phyloP scores from a whole-genome alignment of 352 stramenopile species.

The Pythium volutum region DNA sequence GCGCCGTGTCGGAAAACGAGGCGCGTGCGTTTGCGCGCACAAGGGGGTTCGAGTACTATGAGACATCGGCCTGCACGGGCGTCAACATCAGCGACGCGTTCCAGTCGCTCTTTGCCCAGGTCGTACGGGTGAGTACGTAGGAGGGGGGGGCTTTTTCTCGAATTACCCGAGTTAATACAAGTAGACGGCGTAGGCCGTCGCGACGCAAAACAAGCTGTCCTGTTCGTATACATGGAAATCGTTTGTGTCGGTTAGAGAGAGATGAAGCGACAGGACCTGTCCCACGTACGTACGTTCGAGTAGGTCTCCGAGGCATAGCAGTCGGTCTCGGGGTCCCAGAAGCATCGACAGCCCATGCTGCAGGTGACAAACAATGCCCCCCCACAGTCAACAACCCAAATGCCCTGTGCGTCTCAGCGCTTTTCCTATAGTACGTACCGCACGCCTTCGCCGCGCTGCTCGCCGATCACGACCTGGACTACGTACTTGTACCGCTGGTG shows the following conservation, averaged over 20 bases:
- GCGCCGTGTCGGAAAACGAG: conserved; percentile 80
- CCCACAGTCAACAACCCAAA: background rate
- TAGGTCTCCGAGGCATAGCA: conserved; percentile 89
- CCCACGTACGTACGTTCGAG: conserved; percentile 77
- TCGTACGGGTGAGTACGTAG: conserved; percentile 43
- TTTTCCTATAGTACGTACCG: conserved; percentile 27
- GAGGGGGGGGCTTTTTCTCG: too few species aligned
- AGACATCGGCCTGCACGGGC: conserved; percentile 90
- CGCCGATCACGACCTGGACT: conserved; percentile 89
- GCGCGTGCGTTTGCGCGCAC: conserved; percentile 60
- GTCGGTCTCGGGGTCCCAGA: conserved; percentile 89
- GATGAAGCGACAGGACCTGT: background rate
- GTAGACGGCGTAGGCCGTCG: conserved; percentile 87
- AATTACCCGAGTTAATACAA: too few species aligned
- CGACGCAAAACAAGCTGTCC: conserved; percentile 89
- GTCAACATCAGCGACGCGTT: conserved; percentile 86
- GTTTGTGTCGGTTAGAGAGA: background rate
- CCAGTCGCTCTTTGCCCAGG: conserved; percentile 70
- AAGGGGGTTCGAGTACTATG: conserved; percentile 89
- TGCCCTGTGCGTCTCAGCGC: background rate
- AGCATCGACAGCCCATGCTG: conserved; percentile 89
- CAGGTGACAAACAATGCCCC: background rate
- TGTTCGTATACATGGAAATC: conserved; percentile 28
- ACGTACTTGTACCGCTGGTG: conserved; percentile 89
- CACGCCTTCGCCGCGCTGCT: conserved; percentile 86